phyloP scores from a whole-genome alignment of 1,284 basidiomycete species.

The Cystobasidium pallidum region DNA sequence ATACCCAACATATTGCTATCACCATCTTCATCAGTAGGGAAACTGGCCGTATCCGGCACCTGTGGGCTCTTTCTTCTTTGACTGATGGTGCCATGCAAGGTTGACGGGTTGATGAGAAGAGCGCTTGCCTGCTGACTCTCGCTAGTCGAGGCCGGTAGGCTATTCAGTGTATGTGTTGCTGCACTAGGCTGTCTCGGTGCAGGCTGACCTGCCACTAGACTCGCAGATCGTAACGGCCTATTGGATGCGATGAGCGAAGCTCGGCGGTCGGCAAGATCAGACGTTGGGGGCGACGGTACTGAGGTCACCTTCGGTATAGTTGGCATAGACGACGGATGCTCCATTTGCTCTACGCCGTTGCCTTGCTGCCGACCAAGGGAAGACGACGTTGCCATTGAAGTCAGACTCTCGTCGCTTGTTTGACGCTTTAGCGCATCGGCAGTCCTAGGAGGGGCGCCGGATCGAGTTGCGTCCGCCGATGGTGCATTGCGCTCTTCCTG shows the following conservation, averaged over 20 bases:
- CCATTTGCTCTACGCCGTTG: background rate
- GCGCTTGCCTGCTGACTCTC: constrained; percentile 13
- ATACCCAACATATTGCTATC: background rate
- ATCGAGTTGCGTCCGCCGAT: background rate
- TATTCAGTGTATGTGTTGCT: background rate
- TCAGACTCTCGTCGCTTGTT: constrained; percentile 35
- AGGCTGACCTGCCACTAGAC: constrained; percentile 4
- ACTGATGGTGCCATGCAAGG: constrained; percentile 68
- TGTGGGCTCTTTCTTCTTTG: constrained; percentile 63
- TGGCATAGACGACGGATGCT: constrained; percentile 18
- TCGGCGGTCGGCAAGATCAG: background rate
- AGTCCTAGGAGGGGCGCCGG: constrained; percentile 23
- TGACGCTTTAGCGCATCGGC: constrained; percentile 8
- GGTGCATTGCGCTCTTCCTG: background rate
- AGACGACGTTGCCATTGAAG: constrained; percentile 18
- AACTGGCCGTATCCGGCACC: background rate
- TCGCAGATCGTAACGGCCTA: constrained; percentile 22
- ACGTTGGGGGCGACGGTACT: constrained; percentile 8
- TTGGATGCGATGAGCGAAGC: background rate
- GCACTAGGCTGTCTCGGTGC: background rate
- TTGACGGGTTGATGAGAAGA: constrained; percentile 55
- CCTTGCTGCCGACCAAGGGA: constrained; percentile 1
- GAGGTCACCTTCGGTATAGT: background rate
- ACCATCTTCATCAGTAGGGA: background rate
- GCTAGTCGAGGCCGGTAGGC: background rate